phyloP scores from a whole-genome alignment of 768 basidiomycete species.

The Leccinum variicolor region DNA sequence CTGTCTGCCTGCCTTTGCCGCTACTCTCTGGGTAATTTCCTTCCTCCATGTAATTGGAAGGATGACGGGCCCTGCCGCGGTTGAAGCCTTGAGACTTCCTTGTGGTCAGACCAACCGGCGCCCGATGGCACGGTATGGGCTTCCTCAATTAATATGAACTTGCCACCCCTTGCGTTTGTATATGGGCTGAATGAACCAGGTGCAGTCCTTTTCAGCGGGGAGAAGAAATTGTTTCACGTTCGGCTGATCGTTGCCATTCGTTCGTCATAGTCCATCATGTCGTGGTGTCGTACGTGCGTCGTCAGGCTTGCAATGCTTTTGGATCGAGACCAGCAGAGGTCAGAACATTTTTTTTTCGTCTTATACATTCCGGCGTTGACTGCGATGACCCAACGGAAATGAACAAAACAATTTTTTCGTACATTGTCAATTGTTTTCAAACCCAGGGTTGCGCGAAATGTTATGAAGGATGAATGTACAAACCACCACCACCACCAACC shows the following conservation, averaged over 20 bases:
- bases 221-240: conserved; percentile 11
- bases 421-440: conserved; percentile 1
- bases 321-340: conserved; percentile 11
- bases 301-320: background rate
- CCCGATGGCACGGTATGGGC: background rate
- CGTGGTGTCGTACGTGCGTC: background rate
- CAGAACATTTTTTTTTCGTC: conserved; percentile 14
- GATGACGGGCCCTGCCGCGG: conserved; percentile 12
- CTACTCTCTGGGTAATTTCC: conserved; percentile 11
- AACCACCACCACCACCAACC: background rate
- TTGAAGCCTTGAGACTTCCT: conserved; percentile 26
- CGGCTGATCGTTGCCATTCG: conserved; percentile 14
- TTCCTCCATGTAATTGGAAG: conserved; percentile 2
- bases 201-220: conserved; percentile 4
- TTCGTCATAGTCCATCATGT: conserved; percentile 10
- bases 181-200: background rate
- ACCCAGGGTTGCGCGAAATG: conserved; percentile 15
- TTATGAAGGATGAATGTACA: background rate
- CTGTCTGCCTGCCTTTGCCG: background rate
- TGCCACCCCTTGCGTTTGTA: conserved; percentile 1
- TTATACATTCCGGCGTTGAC: conserved; percentile 18
- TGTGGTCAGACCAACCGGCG: conserved; percentile 12
- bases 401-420: conserved; percentile 26
- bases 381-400: conserved; percentile 25
- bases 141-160: conserved; percentile 24